Percentiles rank a stretch among this genome's conserved stretches.
Evolutionary conservation across 106 monocot genomes (phyloP).

Genomic region (Dendrobium nobile): DNA sequence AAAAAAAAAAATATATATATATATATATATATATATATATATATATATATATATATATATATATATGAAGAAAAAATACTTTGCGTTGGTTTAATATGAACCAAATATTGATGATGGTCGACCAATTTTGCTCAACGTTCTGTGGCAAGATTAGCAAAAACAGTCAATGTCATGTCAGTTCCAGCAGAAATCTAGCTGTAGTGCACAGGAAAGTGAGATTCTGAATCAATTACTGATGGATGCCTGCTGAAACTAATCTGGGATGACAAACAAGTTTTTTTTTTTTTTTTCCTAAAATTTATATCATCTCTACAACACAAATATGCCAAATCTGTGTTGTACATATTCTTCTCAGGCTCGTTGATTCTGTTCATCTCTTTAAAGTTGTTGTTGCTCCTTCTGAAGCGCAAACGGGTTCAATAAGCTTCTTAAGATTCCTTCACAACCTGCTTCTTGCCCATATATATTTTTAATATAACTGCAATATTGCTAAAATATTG

Average conservation of each 20-base stretch:
- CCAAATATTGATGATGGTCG: background rate
- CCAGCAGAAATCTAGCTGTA: background rate
- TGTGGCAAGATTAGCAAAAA: background rate
- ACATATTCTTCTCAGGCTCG: background rate
- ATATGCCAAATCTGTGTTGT: background rate
- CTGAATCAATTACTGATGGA: background rate
- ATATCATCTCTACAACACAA: background rate
- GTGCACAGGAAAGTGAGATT: background rate
- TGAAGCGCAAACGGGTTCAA: background rate
- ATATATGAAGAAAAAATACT: background rate
- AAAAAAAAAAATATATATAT: too few relatives aligned
- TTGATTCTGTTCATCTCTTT: background rate
- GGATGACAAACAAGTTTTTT: background rate
- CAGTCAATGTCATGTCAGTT: background rate
- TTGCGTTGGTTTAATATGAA: background rate
- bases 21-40: too few relatives aligned
- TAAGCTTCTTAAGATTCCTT: background rate
- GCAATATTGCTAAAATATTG: background rate
- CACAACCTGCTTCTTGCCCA: background rate
- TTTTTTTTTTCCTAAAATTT: background rate
- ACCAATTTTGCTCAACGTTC: background rate
- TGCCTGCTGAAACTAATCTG: background rate
- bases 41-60: too few relatives aligned
- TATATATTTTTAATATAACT: background rate
- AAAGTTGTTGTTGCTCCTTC: background rate